Percentiles rank a stretch among this genome's conserved stretches.
Evolutionary conservation across 2,329 filamentous ascomycete species (phyloP).

Genomic region (Neophaeococcomyces mojaviensis): DNA sequence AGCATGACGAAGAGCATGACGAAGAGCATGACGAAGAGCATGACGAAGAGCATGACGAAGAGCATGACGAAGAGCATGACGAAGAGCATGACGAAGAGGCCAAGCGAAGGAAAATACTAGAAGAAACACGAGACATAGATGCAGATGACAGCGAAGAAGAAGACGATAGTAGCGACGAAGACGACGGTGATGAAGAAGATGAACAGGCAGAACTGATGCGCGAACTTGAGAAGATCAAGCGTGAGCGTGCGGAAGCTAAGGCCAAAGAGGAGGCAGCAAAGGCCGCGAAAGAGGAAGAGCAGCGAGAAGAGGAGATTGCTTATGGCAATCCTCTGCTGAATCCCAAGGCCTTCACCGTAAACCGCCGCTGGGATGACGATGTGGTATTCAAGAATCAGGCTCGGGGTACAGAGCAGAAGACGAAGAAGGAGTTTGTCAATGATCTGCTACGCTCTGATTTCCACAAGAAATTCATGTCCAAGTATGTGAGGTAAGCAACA

Average conservation of each 20-base stretch:
- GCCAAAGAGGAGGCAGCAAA: slow-evolving; percentile 76
- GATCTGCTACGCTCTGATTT: slow-evolving; percentile 91
- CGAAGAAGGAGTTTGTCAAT: slow-evolving; percentile 93
- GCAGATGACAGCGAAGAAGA: slow-evolving; percentile 57
- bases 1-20: slow-evolving; percentile 97
- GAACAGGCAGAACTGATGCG: slow-evolving; percentile 83
- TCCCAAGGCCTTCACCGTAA: slow-evolving; percentile 78
- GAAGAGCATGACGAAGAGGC: slow-evolving; percentile 49
- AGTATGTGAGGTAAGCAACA: slow-evolving; percentile 39
- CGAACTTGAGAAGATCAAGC: slow-evolving; percentile 89
- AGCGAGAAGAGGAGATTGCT: slow-evolving; percentile 80
- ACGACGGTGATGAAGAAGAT: slow-evolving; percentile 66
- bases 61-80: slow-evolving; percentile 47
- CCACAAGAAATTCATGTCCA: slow-evolving; percentile 89
- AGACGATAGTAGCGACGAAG: slow-evolving; percentile 56
- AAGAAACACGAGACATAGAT: slow-evolving; percentile 82
- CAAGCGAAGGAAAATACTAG: slow-evolving; percentile 78
- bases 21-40: slow-evolving; percentile 99
- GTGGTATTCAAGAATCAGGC: slow-evolving; percentile 99
- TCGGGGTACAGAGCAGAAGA: slow-evolving; percentile 83
- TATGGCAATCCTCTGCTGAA: slow-evolving; percentile 89
- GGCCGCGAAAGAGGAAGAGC: slow-evolving; percentile 72
- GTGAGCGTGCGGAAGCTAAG: slow-evolving; percentile 71
- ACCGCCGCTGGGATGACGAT: slow-evolving; percentile 87
- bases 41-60: slow-evolving; percentile 80